These are phyloP conservation scores for California macrophylla DNA, from an alignment of 441 rosid genomes.

Conservation along the genomic window DNA sequence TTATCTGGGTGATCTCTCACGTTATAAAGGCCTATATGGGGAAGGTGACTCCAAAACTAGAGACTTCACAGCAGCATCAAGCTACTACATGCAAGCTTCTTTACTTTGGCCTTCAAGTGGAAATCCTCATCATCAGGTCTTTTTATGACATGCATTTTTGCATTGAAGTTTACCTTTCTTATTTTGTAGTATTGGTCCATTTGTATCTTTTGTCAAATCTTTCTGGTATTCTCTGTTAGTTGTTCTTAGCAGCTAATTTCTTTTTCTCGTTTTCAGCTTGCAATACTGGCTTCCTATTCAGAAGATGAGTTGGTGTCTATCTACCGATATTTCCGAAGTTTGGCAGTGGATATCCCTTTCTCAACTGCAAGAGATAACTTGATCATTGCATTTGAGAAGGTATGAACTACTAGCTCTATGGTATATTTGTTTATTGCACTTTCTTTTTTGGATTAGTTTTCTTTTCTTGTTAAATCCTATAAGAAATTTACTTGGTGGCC, in stretches of 20 bases:
- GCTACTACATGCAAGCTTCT: constrained; percentile 20
- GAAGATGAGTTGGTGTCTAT: constrained; percentile 16
- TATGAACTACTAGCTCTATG: neutral
- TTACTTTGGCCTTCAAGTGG: constrained; percentile 21
- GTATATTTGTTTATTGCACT: neutral
- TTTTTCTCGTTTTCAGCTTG: constrained; percentile 11
- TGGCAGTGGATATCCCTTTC: constrained; percentile 21
- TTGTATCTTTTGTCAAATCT: neutral
- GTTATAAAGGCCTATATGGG: constrained; percentile 21
- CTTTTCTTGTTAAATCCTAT: neutral
- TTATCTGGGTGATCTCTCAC: constrained; percentile 17
- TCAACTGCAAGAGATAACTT: constrained; percentile 21
- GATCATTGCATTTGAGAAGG: constrained; percentile 20
- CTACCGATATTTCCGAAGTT: constrained; percentile 19
- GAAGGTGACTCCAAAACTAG: constrained; percentile 13
- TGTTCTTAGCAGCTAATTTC: neutral
- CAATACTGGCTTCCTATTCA: constrained; percentile 17
- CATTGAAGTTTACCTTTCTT: neutral
- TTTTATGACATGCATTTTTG: neutral
- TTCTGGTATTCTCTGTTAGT: neutral
- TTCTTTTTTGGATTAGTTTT: neutral
- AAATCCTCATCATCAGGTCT: constrained; percentile 21
- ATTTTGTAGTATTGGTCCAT: neutral
- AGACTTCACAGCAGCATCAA: constrained; percentile 18
- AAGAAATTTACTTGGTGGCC: neutral